Percentiles rank a stretch among this genome's conserved stretches.
Evolutionary conservation across 192 early-diverging fungal species (phyloP).

Genomic region (Umbelopsis ramanniana): DNA sequence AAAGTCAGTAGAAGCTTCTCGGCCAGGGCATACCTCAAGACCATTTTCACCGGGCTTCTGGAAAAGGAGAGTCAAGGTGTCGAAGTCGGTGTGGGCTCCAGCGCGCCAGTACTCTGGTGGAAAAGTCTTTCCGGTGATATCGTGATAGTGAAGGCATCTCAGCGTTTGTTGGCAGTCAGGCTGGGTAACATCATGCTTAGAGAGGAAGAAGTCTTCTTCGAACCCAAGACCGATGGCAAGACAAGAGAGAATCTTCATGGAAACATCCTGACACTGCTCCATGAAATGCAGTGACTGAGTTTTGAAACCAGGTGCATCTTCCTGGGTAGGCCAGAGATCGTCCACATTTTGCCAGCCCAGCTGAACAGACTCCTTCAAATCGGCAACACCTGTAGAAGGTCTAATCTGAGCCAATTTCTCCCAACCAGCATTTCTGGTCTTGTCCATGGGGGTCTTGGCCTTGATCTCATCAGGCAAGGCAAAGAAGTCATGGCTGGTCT

Average conservation of each 20-base stretch:
- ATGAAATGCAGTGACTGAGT: constrained; percentile 23
- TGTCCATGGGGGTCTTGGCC: constrained; percentile 32
- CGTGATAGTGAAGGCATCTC: constrained; percentile 31
- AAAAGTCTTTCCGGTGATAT: constrained; percentile 15
- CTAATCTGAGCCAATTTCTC: constrained; percentile 30
- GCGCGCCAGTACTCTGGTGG: constrained; percentile 26
- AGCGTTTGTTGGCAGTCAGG: constrained; percentile 31
- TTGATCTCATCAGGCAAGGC: constrained; percentile 33
- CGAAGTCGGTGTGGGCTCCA: constrained; percentile 27
- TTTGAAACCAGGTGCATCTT: constrained; percentile 34
- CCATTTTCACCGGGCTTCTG: constrained; percentile 28
- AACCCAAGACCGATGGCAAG: constrained; percentile 33
- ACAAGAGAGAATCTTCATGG: constrained; percentile 29
- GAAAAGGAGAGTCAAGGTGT: constrained; percentile 33
- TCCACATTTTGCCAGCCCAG: constrained; percentile 30
- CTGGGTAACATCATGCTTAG: constrained; percentile 31
- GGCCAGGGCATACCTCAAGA: constrained; percentile 29
- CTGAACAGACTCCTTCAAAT: constrained; percentile 37
- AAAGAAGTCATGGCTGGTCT: constrained; percentile 29
- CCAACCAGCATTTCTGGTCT: constrained; percentile 35
- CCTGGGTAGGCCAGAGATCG: constrained; percentile 26
- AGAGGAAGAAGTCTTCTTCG: constrained; percentile 28
- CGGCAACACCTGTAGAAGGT: constrained; percentile 22
- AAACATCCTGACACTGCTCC: constrained; percentile 33
- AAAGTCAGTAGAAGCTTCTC: constrained; percentile 21